Conservation (phyloP, 208 protist genomes). For the Trypanosoma brucei region DNA sequence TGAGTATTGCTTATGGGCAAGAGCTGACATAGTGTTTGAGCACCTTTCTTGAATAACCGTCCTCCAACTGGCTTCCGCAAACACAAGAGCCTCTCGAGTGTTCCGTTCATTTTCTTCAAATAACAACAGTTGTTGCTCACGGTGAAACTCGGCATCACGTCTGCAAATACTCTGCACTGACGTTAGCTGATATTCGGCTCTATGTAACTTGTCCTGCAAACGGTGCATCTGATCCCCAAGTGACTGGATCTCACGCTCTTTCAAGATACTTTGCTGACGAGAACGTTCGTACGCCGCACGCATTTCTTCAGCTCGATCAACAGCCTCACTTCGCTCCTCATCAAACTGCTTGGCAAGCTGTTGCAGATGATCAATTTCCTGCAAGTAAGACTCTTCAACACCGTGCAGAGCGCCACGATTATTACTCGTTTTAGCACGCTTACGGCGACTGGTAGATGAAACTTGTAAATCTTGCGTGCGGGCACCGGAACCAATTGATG, state of each 20-base stretch:
- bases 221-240: constrained; percentile 11
- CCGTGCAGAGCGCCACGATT: constrained; percentile 10
- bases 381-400: constrained; percentile 19
- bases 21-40: not conserved
- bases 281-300: constrained; percentile 19
- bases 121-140: constrained; percentile 13
- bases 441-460: constrained; percentile 2
- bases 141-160: constrained; percentile 22
- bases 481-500: not conserved
- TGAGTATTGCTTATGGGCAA: not conserved
- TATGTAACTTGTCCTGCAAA: constrained; percentile 18
- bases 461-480: constrained; percentile 5
- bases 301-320: constrained; percentile 14
- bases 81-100: constrained; percentile 14
- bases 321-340: constrained; percentile 19
- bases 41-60: constrained; percentile 4
- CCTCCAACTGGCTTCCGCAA: constrained; percentile 16
- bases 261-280: constrained; percentile 15
- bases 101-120: constrained; percentile 23
- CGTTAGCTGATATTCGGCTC: constrained; percentile 24
- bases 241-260: constrained; percentile 21
- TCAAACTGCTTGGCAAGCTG: constrained; percentile 17
- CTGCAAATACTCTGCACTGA: constrained; percentile 13
- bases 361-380: constrained; percentile 18
- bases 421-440: constrained; percentile 16